A percentile compares a stretch with the other conserved stretches of the same genome.
Conservation (phyloP, 352 stramenopile species). For the Phytophthora palmivora region DNA sequence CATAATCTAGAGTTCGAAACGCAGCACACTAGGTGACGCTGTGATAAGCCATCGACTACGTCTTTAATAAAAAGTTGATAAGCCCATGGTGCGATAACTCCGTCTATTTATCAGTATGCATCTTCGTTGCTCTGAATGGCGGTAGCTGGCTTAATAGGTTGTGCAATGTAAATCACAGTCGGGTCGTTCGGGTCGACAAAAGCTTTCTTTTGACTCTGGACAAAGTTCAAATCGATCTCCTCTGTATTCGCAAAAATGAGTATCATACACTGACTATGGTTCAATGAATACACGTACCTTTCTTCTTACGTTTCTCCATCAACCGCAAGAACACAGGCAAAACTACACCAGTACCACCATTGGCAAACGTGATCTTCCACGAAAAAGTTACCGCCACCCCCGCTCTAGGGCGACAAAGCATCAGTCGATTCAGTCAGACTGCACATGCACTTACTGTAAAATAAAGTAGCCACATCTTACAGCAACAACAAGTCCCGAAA, state of each 20-base stretch:
- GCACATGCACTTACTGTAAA: too few species aligned
- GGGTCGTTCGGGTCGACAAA: slow-evolving; percentile 90
- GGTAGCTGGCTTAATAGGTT: slow-evolving; percentile 51
- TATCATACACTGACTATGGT: not conserved
- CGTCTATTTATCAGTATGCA: too few species aligned
- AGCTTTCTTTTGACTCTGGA: slow-evolving; percentile 82
- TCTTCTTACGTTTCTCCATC: slow-evolving; percentile 82
- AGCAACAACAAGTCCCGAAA: slow-evolving; percentile 71
- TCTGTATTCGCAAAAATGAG: slow-evolving; percentile 32
- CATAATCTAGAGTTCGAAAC: too few species aligned
- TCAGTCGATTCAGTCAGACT: not conserved
- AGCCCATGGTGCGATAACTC: too few species aligned
- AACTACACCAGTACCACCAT: slow-evolving; percentile 84
- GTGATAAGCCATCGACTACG: too few species aligned
- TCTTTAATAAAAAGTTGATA: too few species aligned
- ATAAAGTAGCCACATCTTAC: slow-evolving; percentile 47
- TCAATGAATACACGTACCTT: slow-evolving; percentile 37
- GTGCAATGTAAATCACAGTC: slow-evolving; percentile 83
- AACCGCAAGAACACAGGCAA: slow-evolving; percentile 84
- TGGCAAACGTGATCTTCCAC: slow-evolving; percentile 89
- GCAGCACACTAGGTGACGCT: too few species aligned
- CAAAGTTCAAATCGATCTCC: slow-evolving; percentile 73
- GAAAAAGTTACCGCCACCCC: slow-evolving; percentile 42
- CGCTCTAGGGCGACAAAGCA: slow-evolving; percentile 30
- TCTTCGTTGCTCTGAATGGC: slow-evolving; percentile 1